These are phyloP conservation scores for Euphorbia corollata DNA, from an alignment of 441 rosid species.

Conservation along the genomic window DNA sequence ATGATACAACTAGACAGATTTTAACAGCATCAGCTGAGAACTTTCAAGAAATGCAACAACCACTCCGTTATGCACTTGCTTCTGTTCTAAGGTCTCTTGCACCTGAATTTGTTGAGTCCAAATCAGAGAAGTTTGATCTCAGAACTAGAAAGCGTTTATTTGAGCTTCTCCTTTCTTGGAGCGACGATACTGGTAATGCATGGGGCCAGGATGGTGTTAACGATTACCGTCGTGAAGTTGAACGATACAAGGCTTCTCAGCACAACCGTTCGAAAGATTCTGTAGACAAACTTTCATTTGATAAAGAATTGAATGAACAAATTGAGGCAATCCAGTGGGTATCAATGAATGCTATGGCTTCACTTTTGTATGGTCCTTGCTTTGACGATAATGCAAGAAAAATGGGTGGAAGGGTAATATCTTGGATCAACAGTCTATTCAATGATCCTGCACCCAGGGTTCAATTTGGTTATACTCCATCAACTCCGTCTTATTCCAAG, in stretches of 20 bases:
- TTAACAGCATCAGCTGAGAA: conserved; percentile 54
- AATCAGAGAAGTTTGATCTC: conserved; percentile 84
- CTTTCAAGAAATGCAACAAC: conserved; percentile 91
- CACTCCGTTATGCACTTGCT: conserved; percentile 91
- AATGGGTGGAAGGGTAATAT: conserved; percentile 95
- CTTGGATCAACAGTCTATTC: conserved; percentile 97
- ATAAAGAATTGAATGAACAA: conserved; percentile 90
- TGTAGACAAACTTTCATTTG: conserved; percentile 87
- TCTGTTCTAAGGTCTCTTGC: conserved; percentile 85
- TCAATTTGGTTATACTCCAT: conserved; percentile 97
- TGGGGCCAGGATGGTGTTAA: conserved; percentile 90
- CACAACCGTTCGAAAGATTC: conserved; percentile 97
- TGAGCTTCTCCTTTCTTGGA: conserved; percentile 91
- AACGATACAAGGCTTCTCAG: conserved; percentile 92
- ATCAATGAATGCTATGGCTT: conserved; percentile 96
- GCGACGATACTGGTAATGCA: conserved; percentile 71
- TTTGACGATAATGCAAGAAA: conserved; percentile 98
- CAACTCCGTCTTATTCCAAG: conserved; percentile 92
- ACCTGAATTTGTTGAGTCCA: conserved; percentile 94
- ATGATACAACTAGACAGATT: conserved; percentile 74
- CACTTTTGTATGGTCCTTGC: conserved; percentile 92
- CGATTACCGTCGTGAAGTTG: conserved; percentile 99
- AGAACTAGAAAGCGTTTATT: conserved; percentile 84
- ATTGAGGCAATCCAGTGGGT: conserved; percentile 97
- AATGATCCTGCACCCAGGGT: conserved; percentile 93